These are phyloP conservation scores for Colletotrichum ledebouriae DNA, from an alignment of 2,329 filamentous ascomycete species.

Conservation along the genomic window DNA sequence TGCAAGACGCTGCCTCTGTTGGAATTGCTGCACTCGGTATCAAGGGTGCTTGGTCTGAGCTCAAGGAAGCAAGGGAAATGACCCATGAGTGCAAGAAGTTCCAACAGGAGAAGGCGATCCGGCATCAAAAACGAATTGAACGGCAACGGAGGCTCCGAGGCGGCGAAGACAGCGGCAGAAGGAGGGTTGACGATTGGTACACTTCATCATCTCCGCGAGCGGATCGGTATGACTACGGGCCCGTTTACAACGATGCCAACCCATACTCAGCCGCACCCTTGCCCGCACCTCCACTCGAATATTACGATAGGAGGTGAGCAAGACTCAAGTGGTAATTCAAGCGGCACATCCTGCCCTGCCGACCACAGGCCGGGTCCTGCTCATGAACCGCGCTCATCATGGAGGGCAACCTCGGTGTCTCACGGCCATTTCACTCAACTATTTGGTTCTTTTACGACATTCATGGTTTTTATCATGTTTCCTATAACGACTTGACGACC, in stretches of 20 bases:
- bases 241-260: slow-evolving; percentile 62
- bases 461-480: neutral
- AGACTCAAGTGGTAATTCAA: slow-evolving; percentile 25
- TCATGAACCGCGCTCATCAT: too few species aligned
- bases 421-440: neutral
- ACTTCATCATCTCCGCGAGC: slow-evolving; percentile 56
- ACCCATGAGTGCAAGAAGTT: slow-evolving; percentile 63
- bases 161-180: slow-evolving; percentile 51
- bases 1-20: slow-evolving; percentile 71
- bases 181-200: slow-evolving; percentile 60
- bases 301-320: slow-evolving; percentile 52
- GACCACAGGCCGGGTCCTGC: neutral
- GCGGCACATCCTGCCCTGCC: neutral
- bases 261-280: slow-evolving; percentile 58
- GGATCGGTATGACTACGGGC: slow-evolving; percentile 56
- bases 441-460: neutral
- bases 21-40: slow-evolving; percentile 70
- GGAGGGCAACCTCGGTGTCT: neutral
- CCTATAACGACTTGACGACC: slow-evolving; percentile 10
- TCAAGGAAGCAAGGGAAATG: slow-evolving; percentile 68
- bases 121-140: slow-evolving; percentile 63
- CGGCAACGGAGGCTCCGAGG: slow-evolving; percentile 49
- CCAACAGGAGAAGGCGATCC: slow-evolving; percentile 61
- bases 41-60: slow-evolving; percentile 67
- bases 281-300: slow-evolving; percentile 56